A percentile compares a stretch with the other conserved stretches of the same genome.
Evolutionary conservation across 2,329 filamentous ascomycete species (phyloP).

Genomic region (Talaromyces sp.): DNA sequence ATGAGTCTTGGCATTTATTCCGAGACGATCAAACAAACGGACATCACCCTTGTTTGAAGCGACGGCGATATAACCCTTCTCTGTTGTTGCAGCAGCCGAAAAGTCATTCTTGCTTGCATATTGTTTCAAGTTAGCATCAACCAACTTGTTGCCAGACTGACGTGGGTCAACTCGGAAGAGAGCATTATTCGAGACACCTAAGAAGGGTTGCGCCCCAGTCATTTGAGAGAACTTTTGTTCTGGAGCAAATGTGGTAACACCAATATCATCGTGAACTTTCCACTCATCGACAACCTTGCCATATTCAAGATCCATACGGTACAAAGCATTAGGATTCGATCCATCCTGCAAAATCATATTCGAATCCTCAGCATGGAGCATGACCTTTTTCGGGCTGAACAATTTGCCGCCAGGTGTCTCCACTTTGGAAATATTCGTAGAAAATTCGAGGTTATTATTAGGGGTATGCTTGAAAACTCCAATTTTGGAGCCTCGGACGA

Average conservation of each 20-base stretch:
- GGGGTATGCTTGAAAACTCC: conserved; percentile 96
- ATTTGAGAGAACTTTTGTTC: conserved; percentile 96
- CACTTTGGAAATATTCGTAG: conserved; percentile 94
- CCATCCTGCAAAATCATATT: conserved; percentile 85
- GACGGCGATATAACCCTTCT: conserved; percentile 94
- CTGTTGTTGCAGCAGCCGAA: conserved; percentile 87
- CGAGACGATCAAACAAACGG: conserved; percentile 90
- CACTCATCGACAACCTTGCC: conserved; percentile 98
- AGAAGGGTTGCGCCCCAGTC: conserved; percentile 90
- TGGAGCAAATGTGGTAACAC: conserved; percentile 84
- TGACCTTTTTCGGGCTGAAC: conserved; percentile 94
- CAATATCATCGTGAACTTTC: conserved; percentile 96
- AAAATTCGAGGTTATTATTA: conserved; percentile 90
- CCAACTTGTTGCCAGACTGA: conserved; percentile 83
- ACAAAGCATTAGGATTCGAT: conserved; percentile 82
- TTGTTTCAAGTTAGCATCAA: conserved; percentile 89
- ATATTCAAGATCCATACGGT: conserved; percentile 95
- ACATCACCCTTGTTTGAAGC: conserved; percentile 98
- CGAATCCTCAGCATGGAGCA: conserved; percentile 86
- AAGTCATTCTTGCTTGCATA: conserved; percentile 98
- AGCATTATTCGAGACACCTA: conserved; percentile 88
- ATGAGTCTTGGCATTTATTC: conserved; percentile 95
- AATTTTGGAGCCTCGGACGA: conserved; percentile 95
- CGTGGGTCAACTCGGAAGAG: conserved; percentile 93
- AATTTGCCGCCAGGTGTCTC: conserved; percentile 80